Base-by-base conservation (phyloP, 2,329 filamentous ascomycete genomes). In the Sclerotinia nivalis region DNA sequence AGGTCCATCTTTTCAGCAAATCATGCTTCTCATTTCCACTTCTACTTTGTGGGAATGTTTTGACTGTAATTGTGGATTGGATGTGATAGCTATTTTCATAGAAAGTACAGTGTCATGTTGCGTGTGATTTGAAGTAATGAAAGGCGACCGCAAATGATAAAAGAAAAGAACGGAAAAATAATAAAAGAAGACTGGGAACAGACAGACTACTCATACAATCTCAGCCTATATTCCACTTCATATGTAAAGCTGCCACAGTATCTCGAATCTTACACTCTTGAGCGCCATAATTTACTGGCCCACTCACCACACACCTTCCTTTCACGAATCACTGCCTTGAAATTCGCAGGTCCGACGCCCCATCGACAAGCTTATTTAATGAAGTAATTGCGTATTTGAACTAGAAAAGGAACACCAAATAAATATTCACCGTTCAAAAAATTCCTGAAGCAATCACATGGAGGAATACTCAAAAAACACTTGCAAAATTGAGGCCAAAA, bases 1-100 rank as follows among this genome's bases (percentile, higher is more conserved):
- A 20, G 37, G 43, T 28, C 65, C 65, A 67, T 37, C 34, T 50
- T 50, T 47, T 50, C 13, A 25, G 20, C 22, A 9, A 67, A 67
- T 12, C n/a, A 40, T 50, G 61, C 13, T 15, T 49, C 25, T 5
- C 20, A 37, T n/a, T 62, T 34, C 37, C 64, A 59, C 50, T 34
- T 43, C 20, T 10, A 2, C 6, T 60, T 52, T 40, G 8, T 20
- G 4, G 1, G 4, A 1, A 0, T 40, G 8, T 6, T 25, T 10
- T 2, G 13, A 25, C 7, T 5, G 15, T 25, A 2, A 50, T 10
- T 25, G 1, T 9, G 13, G 49, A 18, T 3, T n/a, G 22, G 15
- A 25, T 28, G 22, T 25, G 6, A 25, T 50, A n/a, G 47, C 10
- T 7, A 34, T 9, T 7, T 2, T 47, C 25, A 7, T 7, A 45